Evolutionary conservation across 352 stramenopile genomes (phyloP).

Genomic region (Blastocystis sp.): DNA sequence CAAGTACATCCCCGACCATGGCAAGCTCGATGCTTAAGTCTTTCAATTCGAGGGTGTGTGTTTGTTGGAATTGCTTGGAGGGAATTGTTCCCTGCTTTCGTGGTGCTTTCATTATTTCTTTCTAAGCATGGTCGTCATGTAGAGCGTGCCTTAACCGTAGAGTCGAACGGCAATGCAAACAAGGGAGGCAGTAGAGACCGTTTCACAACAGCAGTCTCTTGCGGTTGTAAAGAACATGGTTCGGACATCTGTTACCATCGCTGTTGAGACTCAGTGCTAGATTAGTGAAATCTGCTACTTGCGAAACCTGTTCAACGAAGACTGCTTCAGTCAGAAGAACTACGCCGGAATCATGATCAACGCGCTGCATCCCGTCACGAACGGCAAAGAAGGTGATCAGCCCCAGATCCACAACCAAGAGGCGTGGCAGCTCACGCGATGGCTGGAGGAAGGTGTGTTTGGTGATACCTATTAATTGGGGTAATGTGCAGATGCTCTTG

Average conservation of each 20-base stretch:
- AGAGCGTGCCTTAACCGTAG: not conserved
- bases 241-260: conserved; percentile 22
- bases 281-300: conserved; percentile 68
- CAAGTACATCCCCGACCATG: too few relatives aligned
- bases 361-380: conserved; percentile 45
- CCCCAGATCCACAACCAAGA: conserved; percentile 28
- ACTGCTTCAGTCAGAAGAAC: conserved; percentile 54
- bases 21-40: too few relatives aligned
- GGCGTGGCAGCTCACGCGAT: conserved; percentile 52
- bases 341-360: conserved; percentile 65
- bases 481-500: conserved; percentile 24
- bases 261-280: not conserved
- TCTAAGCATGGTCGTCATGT: too few relatives aligned
- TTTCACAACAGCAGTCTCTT: conserved; percentile 23
- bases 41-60: too few relatives aligned
- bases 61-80: too few relatives aligned
- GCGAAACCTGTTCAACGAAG: conserved; percentile 52
- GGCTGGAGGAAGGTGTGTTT: conserved; percentile 60
- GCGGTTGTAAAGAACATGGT: conserved; percentile 67
- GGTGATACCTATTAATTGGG: not conserved
- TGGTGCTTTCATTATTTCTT: too few relatives aligned
- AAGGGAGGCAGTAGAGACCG: not conserved
- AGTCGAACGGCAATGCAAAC: not conserved
- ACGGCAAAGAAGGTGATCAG: not conserved
- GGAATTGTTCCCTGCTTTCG: too few relatives aligned